These are phyloP conservation scores for Peronospora farinosa DNA, from an alignment of 352 stramenopile species.

Conservation along the genomic window DNA sequence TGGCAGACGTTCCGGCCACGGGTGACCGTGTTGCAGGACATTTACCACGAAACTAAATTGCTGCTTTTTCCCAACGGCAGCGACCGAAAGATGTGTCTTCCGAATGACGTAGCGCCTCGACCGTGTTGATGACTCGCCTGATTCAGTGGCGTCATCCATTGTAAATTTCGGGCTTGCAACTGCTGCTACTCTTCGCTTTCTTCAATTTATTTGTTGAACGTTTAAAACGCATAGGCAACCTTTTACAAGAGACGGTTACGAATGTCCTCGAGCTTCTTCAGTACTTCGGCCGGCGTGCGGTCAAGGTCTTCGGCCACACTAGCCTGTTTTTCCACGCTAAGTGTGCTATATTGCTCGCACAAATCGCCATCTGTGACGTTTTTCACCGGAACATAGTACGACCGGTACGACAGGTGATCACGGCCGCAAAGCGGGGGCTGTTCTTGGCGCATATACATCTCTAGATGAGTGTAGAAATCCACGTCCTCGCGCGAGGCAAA, in stretches of 20 bases:
- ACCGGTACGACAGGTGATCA: conserved; percentile 96
- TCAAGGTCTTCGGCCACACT: conserved; percentile 95
- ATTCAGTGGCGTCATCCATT: not conserved
- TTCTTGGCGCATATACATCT: conserved; percentile 93
- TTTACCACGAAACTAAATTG: conserved; percentile 51
- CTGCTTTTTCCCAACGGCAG: conserved; percentile 49
- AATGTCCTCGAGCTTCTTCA: conserved; percentile 99
- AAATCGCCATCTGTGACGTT: conserved; percentile 98
- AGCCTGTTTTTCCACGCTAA: conserved; percentile 92
- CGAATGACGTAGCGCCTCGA: conserved; percentile 12
- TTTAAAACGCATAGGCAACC: conserved; percentile 45
- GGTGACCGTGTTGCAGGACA: conserved; percentile 59
- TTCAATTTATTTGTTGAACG: conserved; percentile 9
- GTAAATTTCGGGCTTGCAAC: conserved; percentile 2
- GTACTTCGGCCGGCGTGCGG: conserved; percentile 92
- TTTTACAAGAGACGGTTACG: conserved; percentile 93
- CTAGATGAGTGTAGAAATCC: conserved; percentile 97
- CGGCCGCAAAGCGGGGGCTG: conserved; percentile 90
- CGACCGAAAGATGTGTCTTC: conserved; percentile 42
- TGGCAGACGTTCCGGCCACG: conserved; percentile 61
- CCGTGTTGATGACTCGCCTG: conserved; percentile 4
- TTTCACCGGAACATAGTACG: conserved; percentile 97
- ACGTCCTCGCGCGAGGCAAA: conserved; percentile 95
- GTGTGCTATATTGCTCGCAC: conserved; percentile 92
- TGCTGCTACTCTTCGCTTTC: conserved; percentile 7